phyloP scores from a whole-genome alignment of 2,329 filamentous ascomycete species.

The Stachybotrys echinatus region DNA sequence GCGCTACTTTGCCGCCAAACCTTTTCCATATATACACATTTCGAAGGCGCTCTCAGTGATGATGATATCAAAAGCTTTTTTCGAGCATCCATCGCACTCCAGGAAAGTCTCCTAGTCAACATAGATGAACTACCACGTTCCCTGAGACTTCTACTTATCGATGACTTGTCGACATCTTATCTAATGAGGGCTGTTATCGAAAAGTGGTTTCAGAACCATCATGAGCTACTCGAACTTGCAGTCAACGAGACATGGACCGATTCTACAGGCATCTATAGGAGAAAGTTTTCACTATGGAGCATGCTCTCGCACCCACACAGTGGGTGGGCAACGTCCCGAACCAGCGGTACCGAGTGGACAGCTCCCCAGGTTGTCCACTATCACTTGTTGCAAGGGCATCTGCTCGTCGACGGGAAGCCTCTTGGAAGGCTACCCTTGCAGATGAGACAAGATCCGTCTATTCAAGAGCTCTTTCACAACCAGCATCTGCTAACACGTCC shows the following conservation, averaged over 20 bases:
- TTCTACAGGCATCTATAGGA: not conserved
- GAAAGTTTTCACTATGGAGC: conserved; percentile 7
- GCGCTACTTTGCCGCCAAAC: conserved; percentile 49
- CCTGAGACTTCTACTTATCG: conserved; percentile 9
- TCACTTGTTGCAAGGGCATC: conserved; percentile 23
- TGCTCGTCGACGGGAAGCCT: conserved; percentile 30
- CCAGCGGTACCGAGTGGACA: not conserved
- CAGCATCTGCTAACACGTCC: conserved; percentile 46
- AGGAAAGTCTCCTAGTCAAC: conserved; percentile 16
- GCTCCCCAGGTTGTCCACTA: conserved; percentile 21
- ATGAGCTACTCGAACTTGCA: conserved; percentile 14
- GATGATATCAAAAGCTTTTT: conserved; percentile 13
- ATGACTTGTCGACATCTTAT: conserved; percentile 12
- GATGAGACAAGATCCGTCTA: conserved; percentile 34
- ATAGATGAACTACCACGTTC: conserved; percentile 6
- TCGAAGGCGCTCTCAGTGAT: not conserved
- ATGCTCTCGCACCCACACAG: not conserved
- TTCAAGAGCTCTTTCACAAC: conserved; percentile 49
- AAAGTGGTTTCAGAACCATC: not conserved
- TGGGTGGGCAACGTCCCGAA: conserved; percentile 7
- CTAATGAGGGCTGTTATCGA: conserved; percentile 2
- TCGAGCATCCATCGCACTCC: conserved; percentile 16
- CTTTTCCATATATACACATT: conserved; percentile 14
- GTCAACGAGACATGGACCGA: conserved; percentile 12
- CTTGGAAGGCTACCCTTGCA: conserved; percentile 44